Conservation (phyloP, 371 early-diverging fungal species). For the Mortierella sp. region DNA sequence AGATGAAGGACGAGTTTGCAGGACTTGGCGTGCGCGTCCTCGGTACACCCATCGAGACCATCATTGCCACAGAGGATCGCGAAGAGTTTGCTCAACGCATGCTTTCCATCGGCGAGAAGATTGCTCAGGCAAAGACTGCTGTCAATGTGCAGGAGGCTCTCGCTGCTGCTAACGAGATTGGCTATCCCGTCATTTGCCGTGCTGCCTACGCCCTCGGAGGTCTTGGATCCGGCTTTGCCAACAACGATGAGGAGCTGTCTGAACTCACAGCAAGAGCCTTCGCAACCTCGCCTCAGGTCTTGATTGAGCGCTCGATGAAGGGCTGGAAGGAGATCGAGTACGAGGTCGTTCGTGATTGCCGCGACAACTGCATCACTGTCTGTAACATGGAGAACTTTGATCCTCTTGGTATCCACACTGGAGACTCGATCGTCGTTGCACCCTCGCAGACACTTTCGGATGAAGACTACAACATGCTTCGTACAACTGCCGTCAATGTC, state of each 20-base stretch:
- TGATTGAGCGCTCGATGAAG: slow-evolving; percentile 94
- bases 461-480: slow-evolving; percentile 94
- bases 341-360: slow-evolving; percentile 95
- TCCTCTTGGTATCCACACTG: slow-evolving; percentile 95
- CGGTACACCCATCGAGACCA: slow-evolving; percentile 93
- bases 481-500: slow-evolving; percentile 93
- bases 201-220: slow-evolving; percentile 95
- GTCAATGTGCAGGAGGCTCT: slow-evolving; percentile 84
- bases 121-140: slow-evolving; percentile 88
- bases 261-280: slow-evolving; percentile 83
- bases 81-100: slow-evolving; percentile 85
- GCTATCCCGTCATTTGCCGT: slow-evolving; percentile 93
- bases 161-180: slow-evolving; percentile 83
- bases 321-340: slow-evolving; percentile 99
- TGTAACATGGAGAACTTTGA: slow-evolving; percentile 99
- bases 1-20: slow-evolving; percentile 84
- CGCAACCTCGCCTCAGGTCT: slow-evolving; percentile 85
- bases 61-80: slow-evolving; percentile 92
- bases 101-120: slow-evolving; percentile 54
- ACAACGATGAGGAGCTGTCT: slow-evolving; percentile 77
- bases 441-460: slow-evolving; percentile 95
- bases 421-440: slow-evolving; percentile 97
- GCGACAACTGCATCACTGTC: slow-evolving; percentile 96
- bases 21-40: slow-evolving; percentile 86
- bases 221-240: slow-evolving; percentile 96